Evolutionary conservation across 2,329 filamentous ascomycete genomes (phyloP).

Genomic region (Aspergillus caelatus): DNA sequence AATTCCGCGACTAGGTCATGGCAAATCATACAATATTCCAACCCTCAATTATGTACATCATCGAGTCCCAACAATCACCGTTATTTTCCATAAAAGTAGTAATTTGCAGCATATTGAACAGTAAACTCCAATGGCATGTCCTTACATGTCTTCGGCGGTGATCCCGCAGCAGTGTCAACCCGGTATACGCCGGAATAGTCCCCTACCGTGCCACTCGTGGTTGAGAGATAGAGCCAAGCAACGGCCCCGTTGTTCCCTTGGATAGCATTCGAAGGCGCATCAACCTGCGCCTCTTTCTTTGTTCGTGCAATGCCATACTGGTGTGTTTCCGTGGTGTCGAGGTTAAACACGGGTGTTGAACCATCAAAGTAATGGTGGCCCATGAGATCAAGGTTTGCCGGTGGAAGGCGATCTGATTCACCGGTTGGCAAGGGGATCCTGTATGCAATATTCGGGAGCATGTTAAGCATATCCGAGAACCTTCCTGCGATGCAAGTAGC

Average conservation of each 20-base stretch:
- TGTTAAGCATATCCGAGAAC: constrained; percentile 66
- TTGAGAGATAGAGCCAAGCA: constrained; percentile 73
- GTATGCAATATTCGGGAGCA: constrained; percentile 69
- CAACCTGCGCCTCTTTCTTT: constrained; percentile 62
- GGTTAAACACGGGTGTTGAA: constrained; percentile 75
- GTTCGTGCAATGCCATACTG: constrained; percentile 61
- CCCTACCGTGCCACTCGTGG: constrained; percentile 59
- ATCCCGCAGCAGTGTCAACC: constrained; percentile 80
- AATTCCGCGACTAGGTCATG: background rate
- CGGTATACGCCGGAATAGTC: constrained; percentile 77
- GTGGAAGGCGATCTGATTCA: constrained; percentile 41
- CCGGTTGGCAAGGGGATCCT: constrained; percentile 60
- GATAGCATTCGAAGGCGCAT: constrained; percentile 65
- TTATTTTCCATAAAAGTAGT: constrained; percentile 59
- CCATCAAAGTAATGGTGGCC: constrained; percentile 83
- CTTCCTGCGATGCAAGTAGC: constrained; percentile 75
- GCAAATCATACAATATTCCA: background rate
- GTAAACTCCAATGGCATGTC: constrained; percentile 66
- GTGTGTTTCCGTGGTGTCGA: constrained; percentile 59
- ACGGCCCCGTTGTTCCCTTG: constrained; percentile 70
- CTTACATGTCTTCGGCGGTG: constrained; percentile 71
- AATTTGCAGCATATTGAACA: constrained; percentile 82
- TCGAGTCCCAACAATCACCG: background rate
- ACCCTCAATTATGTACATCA: background rate
- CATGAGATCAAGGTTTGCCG: constrained; percentile 65